phyloP scores from a whole-genome alignment of 371 early-diverging fungal species.

The Mucor irregularis region DNA sequence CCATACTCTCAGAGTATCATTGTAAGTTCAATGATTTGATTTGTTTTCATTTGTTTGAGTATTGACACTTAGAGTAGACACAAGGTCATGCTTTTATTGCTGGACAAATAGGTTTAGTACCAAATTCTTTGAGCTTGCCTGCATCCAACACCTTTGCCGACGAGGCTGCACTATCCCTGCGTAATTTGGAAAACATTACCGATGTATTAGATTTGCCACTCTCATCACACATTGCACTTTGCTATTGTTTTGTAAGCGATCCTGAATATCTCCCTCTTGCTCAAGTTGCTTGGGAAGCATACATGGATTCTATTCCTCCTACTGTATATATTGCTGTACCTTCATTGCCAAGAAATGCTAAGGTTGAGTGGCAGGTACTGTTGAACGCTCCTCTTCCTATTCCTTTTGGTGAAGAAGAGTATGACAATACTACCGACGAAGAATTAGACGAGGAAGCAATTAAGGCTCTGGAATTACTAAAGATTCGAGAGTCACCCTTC shows the following conservation, averaged over 20 bases:
- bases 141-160: constrained; percentile 12
- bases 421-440: constrained; percentile 42
- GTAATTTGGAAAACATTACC: constrained; percentile 47
- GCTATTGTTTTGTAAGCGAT: constrained; percentile 50
- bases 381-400: constrained; percentile 23
- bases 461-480: not conserved
- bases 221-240: constrained; percentile 30
- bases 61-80: constrained; percentile 35
- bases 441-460: constrained; percentile 17
- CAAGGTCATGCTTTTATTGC: constrained; percentile 65
- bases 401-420: constrained; percentile 15
- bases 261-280: constrained; percentile 31
- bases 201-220: constrained; percentile 31
- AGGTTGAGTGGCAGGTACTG: constrained; percentile 66
- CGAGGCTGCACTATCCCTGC: constrained; percentile 43
- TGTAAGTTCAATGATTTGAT: constrained; percentile 31
- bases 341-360: constrained; percentile 56
- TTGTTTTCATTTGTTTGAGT: not conserved
- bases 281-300: constrained; percentile 36
- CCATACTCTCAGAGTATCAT: constrained; percentile 71
- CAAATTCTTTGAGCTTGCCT: constrained; percentile 60
- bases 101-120: constrained; percentile 79
- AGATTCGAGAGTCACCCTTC: constrained; percentile 3
- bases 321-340: constrained; percentile 55
- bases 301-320: constrained; percentile 32